Evolutionary conservation across 495 filamentous ascomycete genomes (phyloP).

Genomic region (Parachaetomium inaequale): DNA sequence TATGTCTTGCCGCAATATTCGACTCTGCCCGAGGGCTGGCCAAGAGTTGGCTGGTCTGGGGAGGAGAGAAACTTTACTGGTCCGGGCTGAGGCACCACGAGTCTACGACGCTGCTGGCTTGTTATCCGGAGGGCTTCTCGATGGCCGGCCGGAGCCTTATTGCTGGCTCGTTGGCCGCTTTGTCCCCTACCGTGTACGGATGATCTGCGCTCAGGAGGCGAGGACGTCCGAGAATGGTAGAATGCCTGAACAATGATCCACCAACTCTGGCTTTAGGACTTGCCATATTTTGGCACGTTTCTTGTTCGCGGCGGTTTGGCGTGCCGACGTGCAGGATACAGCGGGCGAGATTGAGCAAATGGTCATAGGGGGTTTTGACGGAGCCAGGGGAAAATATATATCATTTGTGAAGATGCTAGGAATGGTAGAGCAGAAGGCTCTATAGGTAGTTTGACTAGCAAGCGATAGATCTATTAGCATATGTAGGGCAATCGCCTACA

Average conservation of each 20-base stretch:
- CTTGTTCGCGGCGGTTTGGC: not conserved
- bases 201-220: not conserved
- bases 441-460: too few species aligned
- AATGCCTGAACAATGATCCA: not conserved
- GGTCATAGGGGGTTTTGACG: not conserved
- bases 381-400: too few species aligned
- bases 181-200: not conserved
- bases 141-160: not conserved
- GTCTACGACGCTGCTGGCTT: not conserved
- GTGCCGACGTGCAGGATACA: not conserved
- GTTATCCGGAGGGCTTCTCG: not conserved
- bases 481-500: too few species aligned
- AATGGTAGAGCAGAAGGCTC: too few species aligned
- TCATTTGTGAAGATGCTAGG: too few species aligned
- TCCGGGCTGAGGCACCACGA: constrained; percentile 1
- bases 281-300: not conserved
- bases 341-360: not conserved
- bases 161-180: not conserved
- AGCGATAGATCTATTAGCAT: too few species aligned
- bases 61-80: constrained; percentile 30
- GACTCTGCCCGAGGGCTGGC: constrained; percentile 38
- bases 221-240: not conserved
- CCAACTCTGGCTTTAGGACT: not conserved
- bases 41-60: constrained; percentile 35
- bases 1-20: constrained; percentile 34